Evolutionary conservation across 306 rosid genomes (phyloP).

Genomic region (Biancaea sappan): DNA sequence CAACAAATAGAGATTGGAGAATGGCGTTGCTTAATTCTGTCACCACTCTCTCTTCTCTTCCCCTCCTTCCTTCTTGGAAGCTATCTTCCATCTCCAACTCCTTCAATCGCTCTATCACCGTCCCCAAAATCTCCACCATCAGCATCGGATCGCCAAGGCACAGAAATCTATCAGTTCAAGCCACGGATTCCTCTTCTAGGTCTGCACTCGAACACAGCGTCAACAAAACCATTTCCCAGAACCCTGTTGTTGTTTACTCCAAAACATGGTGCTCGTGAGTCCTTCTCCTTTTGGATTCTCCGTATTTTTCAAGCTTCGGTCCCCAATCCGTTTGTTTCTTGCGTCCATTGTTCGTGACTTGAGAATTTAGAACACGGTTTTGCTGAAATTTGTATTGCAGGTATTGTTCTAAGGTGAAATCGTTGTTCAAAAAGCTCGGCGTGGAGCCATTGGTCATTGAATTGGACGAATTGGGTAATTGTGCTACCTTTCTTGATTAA

Average conservation of each 20-base stretch:
- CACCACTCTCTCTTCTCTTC: constrained; percentile 35
- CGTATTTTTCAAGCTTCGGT: neutral
- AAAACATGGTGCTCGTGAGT: constrained; percentile 97
- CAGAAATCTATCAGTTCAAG: constrained; percentile 49
- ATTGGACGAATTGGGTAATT: constrained; percentile 90
- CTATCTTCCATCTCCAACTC: constrained; percentile 41
- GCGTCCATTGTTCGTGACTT: constrained; percentile 16
- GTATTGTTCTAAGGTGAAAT: constrained; percentile 86
- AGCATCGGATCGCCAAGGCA: constrained; percentile 36
- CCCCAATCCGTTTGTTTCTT: neutral
- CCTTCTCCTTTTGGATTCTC: constrained; percentile 12
- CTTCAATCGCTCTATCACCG: constrained; percentile 36
- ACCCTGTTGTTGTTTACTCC: constrained; percentile 88
- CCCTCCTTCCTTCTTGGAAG: constrained; percentile 35
- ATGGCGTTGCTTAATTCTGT: constrained; percentile 53
- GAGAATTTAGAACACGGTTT: constrained; percentile 7
- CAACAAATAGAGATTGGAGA: no score
- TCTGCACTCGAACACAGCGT: constrained; percentile 90
- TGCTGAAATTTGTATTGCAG: constrained; percentile 36
- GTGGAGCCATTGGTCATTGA: constrained; percentile 72
- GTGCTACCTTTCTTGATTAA: neutral
- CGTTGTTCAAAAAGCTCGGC: constrained; percentile 77
- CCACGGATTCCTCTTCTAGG: constrained; percentile 78
- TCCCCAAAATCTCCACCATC: constrained; percentile 26
- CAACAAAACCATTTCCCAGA: constrained; percentile 65